Evolutionary conservation across 2,329 filamentous ascomycete genomes (phyloP).

Genomic region (Arachnomyces sp.): DNA sequence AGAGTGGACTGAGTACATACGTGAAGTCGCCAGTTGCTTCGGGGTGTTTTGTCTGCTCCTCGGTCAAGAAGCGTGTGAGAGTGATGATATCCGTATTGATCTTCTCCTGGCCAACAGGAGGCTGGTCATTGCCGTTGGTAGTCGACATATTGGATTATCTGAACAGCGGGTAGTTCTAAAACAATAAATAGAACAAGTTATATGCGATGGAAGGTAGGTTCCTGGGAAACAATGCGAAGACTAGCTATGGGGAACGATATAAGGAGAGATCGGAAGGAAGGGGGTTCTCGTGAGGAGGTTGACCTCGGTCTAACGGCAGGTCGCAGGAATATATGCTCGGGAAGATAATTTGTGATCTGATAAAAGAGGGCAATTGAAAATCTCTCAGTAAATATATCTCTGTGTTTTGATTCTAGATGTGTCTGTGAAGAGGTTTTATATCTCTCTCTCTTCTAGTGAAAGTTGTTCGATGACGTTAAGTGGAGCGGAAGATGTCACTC

Average conservation of each 20-base stretch:
- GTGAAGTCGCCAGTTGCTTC: slow-evolving; percentile 98
- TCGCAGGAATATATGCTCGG: neutral
- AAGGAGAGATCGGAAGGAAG: neutral
- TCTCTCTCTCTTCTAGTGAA: too few species aligned
- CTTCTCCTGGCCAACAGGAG: slow-evolving; percentile 59
- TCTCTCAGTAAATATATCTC: too few species aligned
- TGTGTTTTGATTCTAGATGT: too few species aligned
- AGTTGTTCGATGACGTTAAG: too few species aligned
- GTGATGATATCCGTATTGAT: slow-evolving; percentile 96
- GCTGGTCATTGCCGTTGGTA: slow-evolving; percentile 38
- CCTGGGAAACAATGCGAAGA: slow-evolving; percentile 1
- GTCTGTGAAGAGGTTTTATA: too few species aligned
- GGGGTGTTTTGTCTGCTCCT: slow-evolving; percentile 87
- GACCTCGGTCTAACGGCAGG: slow-evolving; percentile 27
- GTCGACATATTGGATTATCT: slow-evolving; percentile 27
- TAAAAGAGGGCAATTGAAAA: too few species aligned
- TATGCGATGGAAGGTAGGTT: slow-evolving; percentile 3
- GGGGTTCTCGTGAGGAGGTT: neutral
- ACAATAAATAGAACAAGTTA: slow-evolving; percentile 2
- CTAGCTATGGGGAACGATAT: neutral
- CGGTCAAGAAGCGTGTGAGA: slow-evolving; percentile 88
- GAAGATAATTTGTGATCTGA: too few species aligned
- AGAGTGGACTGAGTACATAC: slow-evolving; percentile 52
- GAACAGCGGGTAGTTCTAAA: slow-evolving; percentile 2
- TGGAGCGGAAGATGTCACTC: neutral